phyloP scores from a whole-genome alignment of 352 stramenopile species.

The Nothophytophthora sp. region DNA sequence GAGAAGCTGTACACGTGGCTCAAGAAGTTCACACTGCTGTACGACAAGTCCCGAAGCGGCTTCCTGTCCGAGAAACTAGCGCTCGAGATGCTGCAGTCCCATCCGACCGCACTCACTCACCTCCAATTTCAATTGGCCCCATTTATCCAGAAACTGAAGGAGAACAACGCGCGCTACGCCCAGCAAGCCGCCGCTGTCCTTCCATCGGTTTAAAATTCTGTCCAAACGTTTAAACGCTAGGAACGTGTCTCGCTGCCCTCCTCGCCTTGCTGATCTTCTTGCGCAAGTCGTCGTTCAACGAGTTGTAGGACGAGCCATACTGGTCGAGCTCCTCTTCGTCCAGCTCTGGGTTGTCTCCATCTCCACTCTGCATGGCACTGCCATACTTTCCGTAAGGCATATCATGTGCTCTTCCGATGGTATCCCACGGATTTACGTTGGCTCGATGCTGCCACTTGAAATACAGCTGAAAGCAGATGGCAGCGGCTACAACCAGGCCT shows the following conservation, averaged over 20 bases:
- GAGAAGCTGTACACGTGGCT: slow-evolving; percentile 75
- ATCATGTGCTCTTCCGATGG: slow-evolving; percentile 5
- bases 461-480: slow-evolving; percentile 33
- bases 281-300: slow-evolving; percentile 28
- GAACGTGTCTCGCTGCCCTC: background rate
- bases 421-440: slow-evolving; percentile 22
- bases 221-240: slow-evolving; percentile 9
- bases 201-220: slow-evolving; percentile 15
- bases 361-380: background rate
- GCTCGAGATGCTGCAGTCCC: slow-evolving; percentile 47
- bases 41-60: slow-evolving; percentile 35
- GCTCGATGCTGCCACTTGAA: slow-evolving; percentile 15
- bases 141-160: slow-evolving; percentile 43
- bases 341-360: background rate
- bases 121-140: slow-evolving; percentile 49
- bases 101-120: slow-evolving; percentile 41
- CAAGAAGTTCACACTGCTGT: slow-evolving; percentile 65
- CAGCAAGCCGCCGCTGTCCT: slow-evolving; percentile 35
- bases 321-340: slow-evolving; percentile 20
- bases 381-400: slow-evolving; percentile 16
- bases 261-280: slow-evolving; percentile 20
- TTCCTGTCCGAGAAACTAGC: slow-evolving; percentile 33
- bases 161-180: slow-evolving; percentile 48
- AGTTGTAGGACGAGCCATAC: slow-evolving; percentile 21
- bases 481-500: slow-evolving; percentile 12